Percentiles rank a stretch among this genome's conserved stretches.
Conservation (phyloP, 2,329 filamentous ascomycete genomes). For the Aspergillus sp. region DNA sequence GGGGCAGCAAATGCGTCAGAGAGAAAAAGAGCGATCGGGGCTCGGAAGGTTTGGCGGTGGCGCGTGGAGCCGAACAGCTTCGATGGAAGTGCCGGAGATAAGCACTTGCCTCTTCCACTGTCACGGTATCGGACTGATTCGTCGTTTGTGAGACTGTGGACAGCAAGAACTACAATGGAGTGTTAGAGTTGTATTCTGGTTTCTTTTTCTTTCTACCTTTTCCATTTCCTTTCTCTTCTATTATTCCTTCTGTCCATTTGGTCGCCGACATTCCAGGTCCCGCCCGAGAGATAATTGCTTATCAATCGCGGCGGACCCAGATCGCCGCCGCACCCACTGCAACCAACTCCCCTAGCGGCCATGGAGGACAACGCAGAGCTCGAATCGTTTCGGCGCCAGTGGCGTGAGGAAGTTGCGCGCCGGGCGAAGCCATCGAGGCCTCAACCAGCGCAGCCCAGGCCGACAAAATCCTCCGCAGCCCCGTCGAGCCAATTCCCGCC, state of each 20-base stretch:
- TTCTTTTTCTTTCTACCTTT: too few species aligned
- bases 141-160: background rate
- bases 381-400: constrained; percentile 81
- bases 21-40: constrained; percentile 24
- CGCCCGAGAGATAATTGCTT: constrained; percentile 18
- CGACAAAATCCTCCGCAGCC: constrained; percentile 22
- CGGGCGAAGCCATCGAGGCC: constrained; percentile 38
- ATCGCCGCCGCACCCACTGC: constrained; percentile 25
- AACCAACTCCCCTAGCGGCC: constrained; percentile 22
- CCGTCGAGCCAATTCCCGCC: constrained; percentile 38
- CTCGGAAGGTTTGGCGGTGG: constrained; percentile 26
- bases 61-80: constrained; percentile 21
- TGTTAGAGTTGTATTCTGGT: background rate
- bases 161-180: background rate
- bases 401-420: constrained; percentile 75
- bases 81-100: constrained; percentile 24
- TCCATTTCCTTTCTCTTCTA: background rate
- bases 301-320: constrained; percentile 23
- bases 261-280: background rate
- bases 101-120: background rate
- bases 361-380: constrained; percentile 67
- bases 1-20: constrained; percentile 21
- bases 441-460: constrained; percentile 17
- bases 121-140: background rate
- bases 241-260: background rate